Base-by-base conservation (phyloP, 495 filamentous ascomycete genomes). In the Penicillium goetzii region DNA sequence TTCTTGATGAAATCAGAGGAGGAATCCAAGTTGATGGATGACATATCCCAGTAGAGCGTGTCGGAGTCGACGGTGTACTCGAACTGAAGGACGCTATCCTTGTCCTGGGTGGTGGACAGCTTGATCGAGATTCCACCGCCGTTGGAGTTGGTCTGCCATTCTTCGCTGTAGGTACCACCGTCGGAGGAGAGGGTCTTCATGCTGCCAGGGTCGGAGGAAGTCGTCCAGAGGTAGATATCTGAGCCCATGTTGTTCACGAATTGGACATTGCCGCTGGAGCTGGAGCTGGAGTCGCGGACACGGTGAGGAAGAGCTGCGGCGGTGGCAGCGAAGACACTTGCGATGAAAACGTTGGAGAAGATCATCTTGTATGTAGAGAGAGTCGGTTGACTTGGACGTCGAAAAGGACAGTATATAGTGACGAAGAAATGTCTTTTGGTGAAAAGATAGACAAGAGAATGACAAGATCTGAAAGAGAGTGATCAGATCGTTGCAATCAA, bases 121-220 rank as follows among this genome's bases (percentile, higher is more conserved):
- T 81, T 81, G 75, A 81, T 78, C 45, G 78, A 80, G 65, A 80
- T 71, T 60, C 78, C 79, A 40, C 79, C 79, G 52, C 78, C 79
- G 64, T 80, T 71, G 68, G 72, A 45, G 74, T 80, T 80, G 67
- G 60, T 70, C 61, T 63, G 66, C 74, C 74, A 81, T 43, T 54
- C 54, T 53, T 80, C 74, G 45, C 55, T 61, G 72, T 76, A 76
- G 68, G 59, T 65, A 23, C 74, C 77, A 54, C 78, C 77, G 55
- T 68, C 69, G 40, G 71, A 67, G 66, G 61, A 68, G 51, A 81
- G 67, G 64, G 78, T 79, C 40, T 78, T 53, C 79, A 80, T 80
- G 58, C 59, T 28, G 58, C 76, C 72, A 50, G 72, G 63, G 50
- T 71, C 66, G 66, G 73, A 59, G 49, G 77, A 66, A 26, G 76